Conservation (phyloP, 176 grass and related monocot genomes). For the Zea luxurians region DNA sequence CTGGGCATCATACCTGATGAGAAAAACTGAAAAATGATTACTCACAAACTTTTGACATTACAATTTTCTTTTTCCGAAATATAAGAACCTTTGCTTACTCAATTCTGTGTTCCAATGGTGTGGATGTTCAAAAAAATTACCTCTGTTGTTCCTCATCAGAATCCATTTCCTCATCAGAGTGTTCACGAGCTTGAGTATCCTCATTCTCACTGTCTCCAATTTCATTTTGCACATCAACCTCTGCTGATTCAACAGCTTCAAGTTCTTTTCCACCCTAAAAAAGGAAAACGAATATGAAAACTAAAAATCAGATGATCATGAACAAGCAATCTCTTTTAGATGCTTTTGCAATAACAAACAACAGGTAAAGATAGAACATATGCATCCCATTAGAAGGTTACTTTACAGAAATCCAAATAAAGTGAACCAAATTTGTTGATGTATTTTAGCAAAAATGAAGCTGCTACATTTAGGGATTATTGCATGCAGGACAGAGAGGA, state of each 20-base stretch:
- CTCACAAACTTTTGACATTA: conserved; percentile 23
- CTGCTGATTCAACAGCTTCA: conserved; percentile 65
- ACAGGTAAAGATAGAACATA: not conserved
- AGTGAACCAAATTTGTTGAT: not conserved
- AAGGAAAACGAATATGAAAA: not conserved
- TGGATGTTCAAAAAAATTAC: conserved; percentile 44
- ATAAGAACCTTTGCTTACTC: not conserved
- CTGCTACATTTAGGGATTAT: not conserved
- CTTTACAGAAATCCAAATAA: conserved; percentile 1
- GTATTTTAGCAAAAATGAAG: conserved; percentile 10
- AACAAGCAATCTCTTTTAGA: not conserved
- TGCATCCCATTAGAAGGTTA: not conserved
- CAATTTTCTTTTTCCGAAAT: conserved; percentile 5
- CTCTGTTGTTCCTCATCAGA: conserved; percentile 85
- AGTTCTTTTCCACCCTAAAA: conserved; percentile 82
- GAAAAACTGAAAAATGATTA: not conserved
- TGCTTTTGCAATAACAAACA: not conserved
- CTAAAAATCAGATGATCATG: not conserved
- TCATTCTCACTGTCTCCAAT: conserved; percentile 67
- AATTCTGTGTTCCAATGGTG: not conserved
- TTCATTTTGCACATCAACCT: conserved; percentile 60
- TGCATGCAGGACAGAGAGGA: not conserved
- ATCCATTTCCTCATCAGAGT: conserved; percentile 61
- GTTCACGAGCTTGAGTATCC: conserved; percentile 39
- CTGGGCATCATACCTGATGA: conserved; percentile 75